Evolutionary conservation across 305 asterid genomes (phyloP), one percentile per base, ranked within the genome.

Genomic region (Fraxinus nigra): DNA sequence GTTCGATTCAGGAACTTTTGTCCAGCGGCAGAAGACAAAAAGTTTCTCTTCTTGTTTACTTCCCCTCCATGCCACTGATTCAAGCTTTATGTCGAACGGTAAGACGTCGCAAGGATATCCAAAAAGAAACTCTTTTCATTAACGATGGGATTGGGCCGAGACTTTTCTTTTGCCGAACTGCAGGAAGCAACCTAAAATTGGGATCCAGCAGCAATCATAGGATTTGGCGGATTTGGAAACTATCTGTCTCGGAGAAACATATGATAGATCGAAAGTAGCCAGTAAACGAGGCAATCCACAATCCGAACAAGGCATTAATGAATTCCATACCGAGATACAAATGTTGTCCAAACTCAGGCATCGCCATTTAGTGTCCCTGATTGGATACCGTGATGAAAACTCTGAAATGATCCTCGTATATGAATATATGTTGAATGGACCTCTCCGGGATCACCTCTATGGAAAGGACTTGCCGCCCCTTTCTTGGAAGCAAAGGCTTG

Each of bases 1-100:
- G 26, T 24, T 24, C 26, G 26, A 24, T 24, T 24, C 26, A 1
- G 26, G 26, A 24, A 24, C 26, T 24, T 24, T 24, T 24, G 26
- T 24, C 26, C 26, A 24, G 26, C 26, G 98, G 98, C 95, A 90
- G 51, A 89, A 89, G 86, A 86, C 89, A 69, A 94, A 91, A 10
- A 94, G 98, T 59, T 94, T 95, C 90, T 94, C 98, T 1, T 95
- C 98, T 0, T 94, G 99, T 97, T 81, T 93, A 75, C 90, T 96
- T 28, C 99, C 99, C 0, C 88, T 94, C 38, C 97, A 94, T 35
- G 90, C 98, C 0, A 95, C 98, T 30, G 98, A 93, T 14, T 24
- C 97, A 0, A 91, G 91, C 86, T 93, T 92, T 77, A 85, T 90
- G 93, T 86, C 94, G 0, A 83, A 78, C 69, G 88, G 92, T 80